phyloP scores from a whole-genome alignment of 2,329 filamentous ascomycete genomes.

The Metarhizium rileyi region DNA sequence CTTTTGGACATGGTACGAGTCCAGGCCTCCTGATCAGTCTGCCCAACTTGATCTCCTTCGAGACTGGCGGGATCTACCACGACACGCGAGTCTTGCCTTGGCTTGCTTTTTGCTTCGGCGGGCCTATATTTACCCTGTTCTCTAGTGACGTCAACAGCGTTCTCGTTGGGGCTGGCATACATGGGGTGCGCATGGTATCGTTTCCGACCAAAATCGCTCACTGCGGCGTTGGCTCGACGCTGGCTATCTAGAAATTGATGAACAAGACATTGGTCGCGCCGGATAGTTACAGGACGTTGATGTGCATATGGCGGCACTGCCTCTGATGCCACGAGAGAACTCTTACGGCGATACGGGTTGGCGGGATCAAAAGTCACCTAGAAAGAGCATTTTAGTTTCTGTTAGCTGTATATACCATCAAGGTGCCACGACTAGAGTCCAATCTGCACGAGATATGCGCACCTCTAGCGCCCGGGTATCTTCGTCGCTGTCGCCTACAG shows the following conservation, averaged over 20 bases:
- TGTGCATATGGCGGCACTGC: constrained; percentile 23
- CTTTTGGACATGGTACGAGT: constrained; percentile 35
- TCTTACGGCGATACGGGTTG: constrained; percentile 55
- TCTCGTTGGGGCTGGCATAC: constrained; percentile 12
- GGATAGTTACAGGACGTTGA: constrained; percentile 12
- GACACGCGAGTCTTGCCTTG: constrained; percentile 15
- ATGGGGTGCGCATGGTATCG: constrained; percentile 20
- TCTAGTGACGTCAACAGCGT: constrained; percentile 9
- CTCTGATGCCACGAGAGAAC: constrained; percentile 49
- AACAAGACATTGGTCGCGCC: constrained; percentile 50
- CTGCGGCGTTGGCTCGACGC: constrained; percentile 23
- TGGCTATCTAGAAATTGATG: constrained; percentile 55
- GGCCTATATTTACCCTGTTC: constrained; percentile 12
- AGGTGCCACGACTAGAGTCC: not conserved
- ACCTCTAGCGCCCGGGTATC: constrained; percentile 40
- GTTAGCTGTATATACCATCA: not conserved
- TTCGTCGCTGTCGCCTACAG: constrained; percentile 35
- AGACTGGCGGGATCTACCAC: constrained; percentile 31
- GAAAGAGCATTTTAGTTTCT: not conserved
- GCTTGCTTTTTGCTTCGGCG: constrained; percentile 14
- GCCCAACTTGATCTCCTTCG: constrained; percentile 35
- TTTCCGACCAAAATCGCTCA: constrained; percentile 17
- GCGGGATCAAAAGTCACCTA: constrained; percentile 54
- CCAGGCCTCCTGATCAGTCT: constrained; percentile 49
- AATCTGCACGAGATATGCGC: constrained; percentile 6